Conservation (phyloP, 345 rosid species). For the Crucihimalaya himalaica region DNA sequence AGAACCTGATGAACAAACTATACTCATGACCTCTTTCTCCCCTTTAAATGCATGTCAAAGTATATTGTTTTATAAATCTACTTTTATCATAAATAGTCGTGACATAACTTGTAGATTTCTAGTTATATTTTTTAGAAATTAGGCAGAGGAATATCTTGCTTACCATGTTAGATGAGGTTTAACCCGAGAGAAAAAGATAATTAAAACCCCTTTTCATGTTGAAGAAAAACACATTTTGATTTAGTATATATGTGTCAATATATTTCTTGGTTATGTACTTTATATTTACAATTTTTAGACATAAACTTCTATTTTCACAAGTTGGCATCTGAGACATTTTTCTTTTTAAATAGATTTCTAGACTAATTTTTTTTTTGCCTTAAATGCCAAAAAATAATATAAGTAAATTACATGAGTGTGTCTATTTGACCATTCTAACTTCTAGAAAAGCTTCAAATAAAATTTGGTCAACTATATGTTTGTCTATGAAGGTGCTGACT, state of each 20-base stretch:
- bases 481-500: slow-evolving; percentile 7
- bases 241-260: neutral
- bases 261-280: neutral
- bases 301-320: neutral
- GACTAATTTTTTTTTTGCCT: neutral
- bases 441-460: neutral
- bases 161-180: neutral
- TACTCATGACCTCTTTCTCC: slow-evolving; percentile 6
- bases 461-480: neutral
- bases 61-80: slow-evolving; percentile 5
- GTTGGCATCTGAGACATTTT: neutral
- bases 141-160: neutral
- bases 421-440: slow-evolving; percentile 23
- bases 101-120: neutral
- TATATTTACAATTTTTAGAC: neutral
- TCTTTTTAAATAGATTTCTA: neutral
- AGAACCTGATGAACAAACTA: slow-evolving; percentile 37
- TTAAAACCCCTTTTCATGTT: neutral
- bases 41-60: slow-evolving; percentile 34
- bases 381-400: neutral
- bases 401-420: slow-evolving; percentile 28
- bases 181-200: neutral
- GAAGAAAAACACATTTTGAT: neutral
- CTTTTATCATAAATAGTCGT: slow-evolving; percentile 13
- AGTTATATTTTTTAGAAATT: neutral